Evolutionary conservation across 306 rosid species (phyloP).

Genomic region (Glycine soja): DNA sequence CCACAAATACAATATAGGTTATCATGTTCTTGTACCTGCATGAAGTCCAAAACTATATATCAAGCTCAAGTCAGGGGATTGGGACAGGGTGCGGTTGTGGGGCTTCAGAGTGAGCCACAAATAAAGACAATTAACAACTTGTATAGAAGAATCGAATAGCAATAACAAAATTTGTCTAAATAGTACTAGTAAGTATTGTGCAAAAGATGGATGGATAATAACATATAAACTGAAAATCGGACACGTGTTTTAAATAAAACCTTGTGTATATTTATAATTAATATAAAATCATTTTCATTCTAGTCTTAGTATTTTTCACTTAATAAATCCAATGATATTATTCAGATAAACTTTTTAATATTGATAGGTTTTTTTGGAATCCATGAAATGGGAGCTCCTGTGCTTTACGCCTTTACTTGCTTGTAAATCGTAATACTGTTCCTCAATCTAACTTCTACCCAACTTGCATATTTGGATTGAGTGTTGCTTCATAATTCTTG

Average conservation of each 20-base stretch:
- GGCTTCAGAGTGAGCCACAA: background rate
- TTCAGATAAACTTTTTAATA: background rate
- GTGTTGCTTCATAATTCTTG: background rate
- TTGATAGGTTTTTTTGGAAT: background rate
- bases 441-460: no score
- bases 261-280: background rate
- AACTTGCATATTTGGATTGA: background rate
- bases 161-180: background rate
- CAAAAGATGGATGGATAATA: background rate
- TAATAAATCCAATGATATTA: background rate
- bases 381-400: no score
- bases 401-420: no score
- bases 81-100: constrained; percentile 29
- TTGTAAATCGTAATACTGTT: no score
- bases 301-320: background rate
- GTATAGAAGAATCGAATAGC: background rate
- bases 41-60: constrained; percentile 5
- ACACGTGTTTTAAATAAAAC: background rate
- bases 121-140: constrained; percentile 21
- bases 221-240: background rate
- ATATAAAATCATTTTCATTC: background rate
- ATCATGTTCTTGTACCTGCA: constrained; percentile 2
- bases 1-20: background rate
- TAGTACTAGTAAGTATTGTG: background rate
- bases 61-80: constrained; percentile 18